Evolutionary conservation across 805 yeast species (phyloP).

Genomic region (Zygosaccharomyces lentus): DNA sequence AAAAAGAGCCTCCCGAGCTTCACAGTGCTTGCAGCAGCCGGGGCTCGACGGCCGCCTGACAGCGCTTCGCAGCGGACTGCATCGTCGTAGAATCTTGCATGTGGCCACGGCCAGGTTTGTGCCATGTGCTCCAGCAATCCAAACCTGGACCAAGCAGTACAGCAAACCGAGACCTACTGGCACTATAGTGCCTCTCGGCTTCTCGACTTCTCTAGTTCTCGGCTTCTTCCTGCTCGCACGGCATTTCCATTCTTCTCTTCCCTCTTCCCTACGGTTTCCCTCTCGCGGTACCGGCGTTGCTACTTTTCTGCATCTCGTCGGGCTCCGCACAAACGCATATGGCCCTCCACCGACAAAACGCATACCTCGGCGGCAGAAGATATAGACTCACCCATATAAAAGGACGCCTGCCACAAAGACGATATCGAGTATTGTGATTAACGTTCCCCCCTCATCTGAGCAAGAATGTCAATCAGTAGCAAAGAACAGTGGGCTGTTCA

Average conservation of each 20-base stretch:
- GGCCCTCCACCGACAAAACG: neutral
- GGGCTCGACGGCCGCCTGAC: too few relatives aligned
- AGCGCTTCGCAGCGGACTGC: too few relatives aligned
- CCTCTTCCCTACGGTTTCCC: neutral
- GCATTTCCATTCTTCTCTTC: neutral
- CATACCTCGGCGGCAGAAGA: neutral
- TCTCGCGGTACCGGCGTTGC: neutral
- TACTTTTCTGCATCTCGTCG: neutral
- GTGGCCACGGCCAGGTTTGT: too few relatives aligned
- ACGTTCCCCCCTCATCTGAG: neutral
- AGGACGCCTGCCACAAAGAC: neutral
- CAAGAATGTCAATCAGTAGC: neutral
- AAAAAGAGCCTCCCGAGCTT: too few relatives aligned
- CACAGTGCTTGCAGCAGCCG: too few relatives aligned
- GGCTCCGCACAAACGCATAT: neutral
- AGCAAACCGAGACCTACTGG: too few relatives aligned
- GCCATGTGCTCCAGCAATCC: too few relatives aligned
- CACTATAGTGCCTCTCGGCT: neutral
- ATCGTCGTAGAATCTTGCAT: too few relatives aligned
- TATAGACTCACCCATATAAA: neutral
- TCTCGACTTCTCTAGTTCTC: neutral
- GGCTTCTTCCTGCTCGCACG: too few relatives aligned
- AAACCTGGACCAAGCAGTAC: too few relatives aligned
- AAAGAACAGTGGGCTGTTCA: neutral
- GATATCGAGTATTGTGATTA: neutral